Evolutionary conservation across 116 monocot genomes (phyloP).

Genomic region (Posidonia oceanica): DNA sequence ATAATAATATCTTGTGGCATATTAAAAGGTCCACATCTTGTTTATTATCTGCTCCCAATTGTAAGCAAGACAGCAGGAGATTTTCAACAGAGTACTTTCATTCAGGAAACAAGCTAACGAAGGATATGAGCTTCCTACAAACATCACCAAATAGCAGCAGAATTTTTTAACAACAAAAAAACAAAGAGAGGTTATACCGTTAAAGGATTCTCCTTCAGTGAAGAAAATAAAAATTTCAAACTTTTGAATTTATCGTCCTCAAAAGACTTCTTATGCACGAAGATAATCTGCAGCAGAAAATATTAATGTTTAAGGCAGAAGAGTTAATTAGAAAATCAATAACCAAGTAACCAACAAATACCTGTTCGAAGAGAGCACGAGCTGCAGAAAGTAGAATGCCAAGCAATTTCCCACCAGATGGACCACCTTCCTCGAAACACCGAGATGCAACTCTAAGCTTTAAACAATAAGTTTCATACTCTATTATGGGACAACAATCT

Average conservation of each 20-base stretch:
- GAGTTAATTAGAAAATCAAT: not conserved
- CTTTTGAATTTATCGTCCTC: constrained; percentile 25
- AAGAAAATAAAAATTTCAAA: constrained; percentile 8
- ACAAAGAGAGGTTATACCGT: constrained; percentile 12
- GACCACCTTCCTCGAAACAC: constrained; percentile 50
- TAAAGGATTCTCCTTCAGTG: constrained; percentile 9
- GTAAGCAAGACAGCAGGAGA: not conserved
- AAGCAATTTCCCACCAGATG: constrained; percentile 21
- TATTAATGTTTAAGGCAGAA: not conserved
- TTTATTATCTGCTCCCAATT: not conserved
- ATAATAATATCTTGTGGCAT: too few relatives aligned
- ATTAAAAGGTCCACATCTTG: too few relatives aligned
- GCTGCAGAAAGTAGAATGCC: constrained; percentile 41
- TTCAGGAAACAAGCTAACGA: too few relatives aligned
- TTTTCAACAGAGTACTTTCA: too few relatives aligned
- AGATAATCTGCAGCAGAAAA: constrained; percentile 47
- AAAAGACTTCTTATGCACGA: constrained; percentile 67
- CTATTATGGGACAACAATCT: constrained; percentile 27
- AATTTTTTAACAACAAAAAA: not conserved
- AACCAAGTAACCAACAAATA: constrained; percentile 6
- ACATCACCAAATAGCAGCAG: not conserved
- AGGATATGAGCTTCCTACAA: too few relatives aligned
- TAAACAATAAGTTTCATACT: constrained; percentile 43
- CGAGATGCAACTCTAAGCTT: constrained; percentile 56
- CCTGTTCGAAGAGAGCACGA: constrained; percentile 71